Base-by-base conservation (phyloP, 768 basidiomycete species). In the Mycena chlorophos region DNA sequence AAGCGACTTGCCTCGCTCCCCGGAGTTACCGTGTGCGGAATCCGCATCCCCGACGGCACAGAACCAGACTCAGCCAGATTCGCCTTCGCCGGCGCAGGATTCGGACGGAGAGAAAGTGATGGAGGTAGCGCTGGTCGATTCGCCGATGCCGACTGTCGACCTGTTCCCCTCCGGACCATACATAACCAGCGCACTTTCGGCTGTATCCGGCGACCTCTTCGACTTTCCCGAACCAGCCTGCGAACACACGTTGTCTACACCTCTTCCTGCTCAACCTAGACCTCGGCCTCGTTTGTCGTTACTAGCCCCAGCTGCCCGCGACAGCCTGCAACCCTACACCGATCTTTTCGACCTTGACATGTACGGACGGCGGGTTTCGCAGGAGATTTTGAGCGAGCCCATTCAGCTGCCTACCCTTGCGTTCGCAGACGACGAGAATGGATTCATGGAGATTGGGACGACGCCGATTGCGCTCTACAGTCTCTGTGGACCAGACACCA, bases 301-400 rank as follows among this genome's bases (percentile, higher is more conserved):
- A 16, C 17, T 54, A 37, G 49, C 16, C 19, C 10, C 37, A n/a
- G 14, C 45, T 40, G 16, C 23, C 28, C 45, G 47, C 20, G 54
- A 58, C 28, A 38, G 43, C 37, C 16, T 56, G 19, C 20, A 54
- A 42, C 63, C 65, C 17, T 66, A 66, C 50, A 47, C 63, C 10
- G 63, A 66, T 40, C 26, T 64, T 8, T 66, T 66, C 49, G 61
- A 62, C 51, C 62, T 66, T 34, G 53, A 46, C 20, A 56, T 64
- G 61, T 66, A 66, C 53, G 37, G 47, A 12, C 58, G 55, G 10
- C 38, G 59, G 40, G 43, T 55, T 26, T 64, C 62, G 19, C 60
- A 51, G 12, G 57, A 65, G 25, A 61, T 34, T 47, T 55, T 59
- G 49, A 31, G 39, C 30, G 49, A 54, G 19, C 8, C 38, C 16